These are phyloP conservation scores for Diplogelasinospora grovesii DNA, from an alignment of 495 filamentous ascomycete genomes.

Conservation along the genomic window DNA sequence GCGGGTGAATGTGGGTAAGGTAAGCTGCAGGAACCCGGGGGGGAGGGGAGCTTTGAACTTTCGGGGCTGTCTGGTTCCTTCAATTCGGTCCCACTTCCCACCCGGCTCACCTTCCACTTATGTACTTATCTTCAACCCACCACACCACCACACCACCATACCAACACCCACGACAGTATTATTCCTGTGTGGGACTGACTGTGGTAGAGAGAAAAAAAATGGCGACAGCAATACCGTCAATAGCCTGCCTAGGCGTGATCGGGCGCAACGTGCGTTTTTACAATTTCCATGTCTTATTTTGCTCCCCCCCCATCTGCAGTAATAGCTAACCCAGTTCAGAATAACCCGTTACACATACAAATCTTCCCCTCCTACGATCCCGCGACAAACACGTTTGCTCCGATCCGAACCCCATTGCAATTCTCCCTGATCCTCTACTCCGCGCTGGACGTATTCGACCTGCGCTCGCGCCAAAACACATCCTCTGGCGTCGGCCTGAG, in stretches of 20 bases:
- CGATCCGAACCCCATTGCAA: conserved; percentile 59
- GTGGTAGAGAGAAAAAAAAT: too few species aligned
- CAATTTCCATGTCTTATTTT: neutral
- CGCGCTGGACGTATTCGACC: conserved; percentile 88
- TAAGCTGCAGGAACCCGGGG: too few species aligned
- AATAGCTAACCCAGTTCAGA: conserved; percentile 45
- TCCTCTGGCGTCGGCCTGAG: conserved; percentile 46
- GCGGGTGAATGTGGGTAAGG: too few species aligned
- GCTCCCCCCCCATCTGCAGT: neutral
- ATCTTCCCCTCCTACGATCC: conserved; percentile 69
- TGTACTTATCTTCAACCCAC: too few species aligned
- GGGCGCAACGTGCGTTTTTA: conserved; percentile 64
- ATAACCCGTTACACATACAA: conserved; percentile 90
- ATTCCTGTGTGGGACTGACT: too few species aligned
- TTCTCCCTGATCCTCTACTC: conserved; percentile 87
- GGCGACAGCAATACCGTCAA: conserved; percentile 54
- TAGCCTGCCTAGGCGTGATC: conserved; percentile 89
- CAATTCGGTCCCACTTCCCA: too few species aligned
- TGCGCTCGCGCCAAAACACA: conserved; percentile 59
- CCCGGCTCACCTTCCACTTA: too few species aligned
- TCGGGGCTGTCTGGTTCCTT: too few species aligned
- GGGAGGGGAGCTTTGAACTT: too few species aligned
- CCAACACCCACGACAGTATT: neutral
- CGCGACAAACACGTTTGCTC: conserved; percentile 34
- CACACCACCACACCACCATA: neutral